Evolutionary conservation across 129 eudicot species (phyloP), one percentile per base, ranked within the genome.

Genomic region (Flaveria sonorensis): DNA sequence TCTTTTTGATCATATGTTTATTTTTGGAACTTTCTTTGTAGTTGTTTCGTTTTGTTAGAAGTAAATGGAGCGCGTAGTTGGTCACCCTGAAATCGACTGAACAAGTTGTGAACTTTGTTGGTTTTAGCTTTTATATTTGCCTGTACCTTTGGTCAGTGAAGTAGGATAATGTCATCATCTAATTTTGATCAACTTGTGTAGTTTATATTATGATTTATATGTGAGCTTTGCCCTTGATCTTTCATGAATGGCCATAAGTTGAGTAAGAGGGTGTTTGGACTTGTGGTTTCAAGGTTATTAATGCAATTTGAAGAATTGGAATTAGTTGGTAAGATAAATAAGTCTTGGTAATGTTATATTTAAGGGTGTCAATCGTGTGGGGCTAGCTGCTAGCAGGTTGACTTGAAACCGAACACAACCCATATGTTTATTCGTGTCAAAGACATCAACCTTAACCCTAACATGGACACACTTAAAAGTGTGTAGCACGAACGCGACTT

Each of bases 241-340:
- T 20, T 76, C 53, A 64, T 48, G 51, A 46, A 64, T 64, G 32
- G 62, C 8, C 2, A 18, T 47, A 32, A 69, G 47, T 10, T 74
- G 7, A 14, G 16, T 68, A 59, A 74, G 56, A 40, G 30, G 30
- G 30, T 10, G 65, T 62, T 28, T 62, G 68, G 43, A 28, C 15
- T 3, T 28, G 43, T 4, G 43, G 14, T 62, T 62, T 26, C 3
- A 26, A 13, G 43, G 10, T 62, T 18, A 6, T 62, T 28, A 6
- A 5, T 62, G 68, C 42, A 62, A 7, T 64, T 15, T 32, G 47
- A 61, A 61, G 40, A 61, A 24, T 61, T 16, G 0, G 46, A 36
- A 1, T 15, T 16, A 64, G 46, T 16, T 64, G 7, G 15, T 30
- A 32, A 64, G 23, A 28, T 64, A 14, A 28, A 13, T 59, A 23